A percentile compares a stretch with the other conserved stretches of the same genome.
These are phyloP conservation scores for Thielaviopsis euricoi DNA, from an alignment of 2,329 filamentous ascomycete genomes.

Conservation along the genomic window DNA sequence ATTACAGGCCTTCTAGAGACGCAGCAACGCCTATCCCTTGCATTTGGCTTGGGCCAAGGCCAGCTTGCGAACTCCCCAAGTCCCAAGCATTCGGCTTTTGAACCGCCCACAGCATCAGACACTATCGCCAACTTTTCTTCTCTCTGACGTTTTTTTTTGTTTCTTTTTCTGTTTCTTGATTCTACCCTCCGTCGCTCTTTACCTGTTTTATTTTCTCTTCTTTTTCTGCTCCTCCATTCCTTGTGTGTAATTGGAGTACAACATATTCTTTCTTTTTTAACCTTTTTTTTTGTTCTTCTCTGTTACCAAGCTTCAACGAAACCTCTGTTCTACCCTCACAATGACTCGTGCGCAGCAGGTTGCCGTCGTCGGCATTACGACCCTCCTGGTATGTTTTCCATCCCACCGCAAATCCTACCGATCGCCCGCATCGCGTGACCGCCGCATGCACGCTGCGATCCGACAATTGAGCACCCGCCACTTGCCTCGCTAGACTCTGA, in stretches of 20 bases:
- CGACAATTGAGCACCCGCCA: not conserved
- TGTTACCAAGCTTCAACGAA: not conserved
- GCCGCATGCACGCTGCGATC: too few relatives aligned
- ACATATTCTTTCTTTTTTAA: not conserved
- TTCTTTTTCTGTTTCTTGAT: not conserved
- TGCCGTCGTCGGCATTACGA: conserved; percentile 64
- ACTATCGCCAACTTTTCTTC: not conserved
- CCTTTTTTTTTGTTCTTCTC: not conserved
- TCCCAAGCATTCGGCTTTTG: not conserved
- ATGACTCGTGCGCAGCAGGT: conserved; percentile 96
- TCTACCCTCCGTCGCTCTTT: not conserved
- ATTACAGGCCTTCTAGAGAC: not conserved
- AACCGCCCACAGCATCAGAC: not conserved
- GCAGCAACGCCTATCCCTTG: not conserved
- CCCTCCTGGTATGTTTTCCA: conserved; percentile 56
- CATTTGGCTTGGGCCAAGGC: not conserved
- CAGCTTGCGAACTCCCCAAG: not conserved
- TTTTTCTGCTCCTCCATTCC: not conserved
- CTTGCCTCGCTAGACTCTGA: not conserved
- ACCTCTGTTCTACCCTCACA: conserved; percentile 19
- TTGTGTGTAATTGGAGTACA: too few relatives aligned
- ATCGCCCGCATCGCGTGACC: not conserved
- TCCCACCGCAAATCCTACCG: not conserved
- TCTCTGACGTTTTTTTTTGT: not conserved
- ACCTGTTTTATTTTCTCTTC: not conserved